Evolutionary conservation across 148 eudicot genomes (phyloP).

Genomic region (Diospyros kaki): DNA sequence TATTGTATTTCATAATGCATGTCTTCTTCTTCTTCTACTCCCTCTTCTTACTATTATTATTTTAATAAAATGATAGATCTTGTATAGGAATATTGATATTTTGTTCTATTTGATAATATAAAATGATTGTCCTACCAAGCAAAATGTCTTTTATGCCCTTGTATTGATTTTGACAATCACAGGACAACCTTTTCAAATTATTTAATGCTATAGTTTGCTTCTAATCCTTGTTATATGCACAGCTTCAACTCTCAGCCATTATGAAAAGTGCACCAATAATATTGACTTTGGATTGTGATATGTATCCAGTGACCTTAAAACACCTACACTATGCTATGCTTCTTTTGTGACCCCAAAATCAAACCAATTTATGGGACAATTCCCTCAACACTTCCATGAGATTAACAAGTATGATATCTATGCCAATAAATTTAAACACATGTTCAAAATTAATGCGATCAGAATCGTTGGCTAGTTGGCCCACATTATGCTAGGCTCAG

Average conservation of each 20-base stretch:
- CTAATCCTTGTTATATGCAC: neutral
- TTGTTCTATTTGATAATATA: too few relatives aligned
- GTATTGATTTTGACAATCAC: too few relatives aligned
- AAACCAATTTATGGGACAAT: constrained; percentile 47
- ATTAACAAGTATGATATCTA: constrained; percentile 57
- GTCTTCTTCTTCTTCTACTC: too few relatives aligned
- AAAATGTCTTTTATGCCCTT: too few relatives aligned
- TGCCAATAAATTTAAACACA: constrained; percentile 38
- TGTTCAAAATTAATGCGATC: constrained; percentile 36
- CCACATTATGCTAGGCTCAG: constrained; percentile 65
- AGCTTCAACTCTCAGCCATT: constrained; percentile 76
- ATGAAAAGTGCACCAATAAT: constrained; percentile 80
- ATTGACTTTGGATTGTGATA: constrained; percentile 72
- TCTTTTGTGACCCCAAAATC: constrained; percentile 31
- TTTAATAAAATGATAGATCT: neutral
- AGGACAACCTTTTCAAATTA: too few relatives aligned
- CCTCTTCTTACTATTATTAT: neutral
- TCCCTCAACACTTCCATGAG: constrained; percentile 60
- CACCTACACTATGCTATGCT: constrained; percentile 53
- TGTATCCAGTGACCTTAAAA: constrained; percentile 70
- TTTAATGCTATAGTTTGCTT: neutral
- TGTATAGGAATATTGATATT: too few relatives aligned
- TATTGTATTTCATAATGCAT: too few relatives aligned
- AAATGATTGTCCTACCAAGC: too few relatives aligned
- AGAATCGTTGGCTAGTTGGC: constrained; percentile 67